These are phyloP conservation scores for Fusarium equiseti DNA, from an alignment of 2,329 filamentous ascomycete species.

Conservation along the genomic window DNA sequence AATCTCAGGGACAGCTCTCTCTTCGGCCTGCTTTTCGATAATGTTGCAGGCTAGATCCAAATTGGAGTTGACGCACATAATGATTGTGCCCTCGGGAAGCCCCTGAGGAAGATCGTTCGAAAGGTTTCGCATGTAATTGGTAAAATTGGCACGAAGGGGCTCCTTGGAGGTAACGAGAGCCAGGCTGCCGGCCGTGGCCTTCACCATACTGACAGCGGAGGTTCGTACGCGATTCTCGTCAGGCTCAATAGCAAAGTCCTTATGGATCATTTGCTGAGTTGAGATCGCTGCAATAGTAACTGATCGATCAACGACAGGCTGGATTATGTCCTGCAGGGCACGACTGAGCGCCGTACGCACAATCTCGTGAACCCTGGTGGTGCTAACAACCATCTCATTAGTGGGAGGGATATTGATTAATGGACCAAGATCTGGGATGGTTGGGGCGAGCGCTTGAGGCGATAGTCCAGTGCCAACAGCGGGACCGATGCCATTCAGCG, in stretches of 20 bases:
- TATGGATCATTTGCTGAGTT: constrained; percentile 93
- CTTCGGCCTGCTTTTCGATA: constrained; percentile 95
- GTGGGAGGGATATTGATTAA: constrained; percentile 84
- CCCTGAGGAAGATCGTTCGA: constrained; percentile 78
- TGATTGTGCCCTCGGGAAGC: constrained; percentile 91
- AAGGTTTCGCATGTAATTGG: constrained; percentile 89
- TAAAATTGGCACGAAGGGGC: constrained; percentile 94
- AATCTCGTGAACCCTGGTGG: constrained; percentile 77
- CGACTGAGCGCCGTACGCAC: constrained; percentile 88
- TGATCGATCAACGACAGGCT: constrained; percentile 95
- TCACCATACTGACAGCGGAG: constrained; percentile 93
- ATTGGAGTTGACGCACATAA: constrained; percentile 99
- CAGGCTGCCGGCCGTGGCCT: constrained; percentile 91
- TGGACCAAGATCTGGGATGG: constrained; percentile 85
- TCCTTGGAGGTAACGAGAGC: constrained; percentile 99
- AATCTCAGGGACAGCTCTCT: constrained; percentile 92
- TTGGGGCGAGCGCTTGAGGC: constrained; percentile 80
- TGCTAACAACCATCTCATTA: constrained; percentile 82
- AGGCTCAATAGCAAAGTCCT: constrained; percentile 94
- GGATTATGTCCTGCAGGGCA: constrained; percentile 95
- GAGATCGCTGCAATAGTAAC: constrained; percentile 98
- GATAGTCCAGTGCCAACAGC: constrained; percentile 79
- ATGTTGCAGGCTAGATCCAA: constrained; percentile 92
- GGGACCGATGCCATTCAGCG: constrained; percentile 78
- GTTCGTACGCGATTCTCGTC: constrained; percentile 89